These are phyloP conservation scores for Cutaneotrichosporon dermatis DNA, from an alignment of 1,284 basidiomycete species.

Conservation along the genomic window DNA sequence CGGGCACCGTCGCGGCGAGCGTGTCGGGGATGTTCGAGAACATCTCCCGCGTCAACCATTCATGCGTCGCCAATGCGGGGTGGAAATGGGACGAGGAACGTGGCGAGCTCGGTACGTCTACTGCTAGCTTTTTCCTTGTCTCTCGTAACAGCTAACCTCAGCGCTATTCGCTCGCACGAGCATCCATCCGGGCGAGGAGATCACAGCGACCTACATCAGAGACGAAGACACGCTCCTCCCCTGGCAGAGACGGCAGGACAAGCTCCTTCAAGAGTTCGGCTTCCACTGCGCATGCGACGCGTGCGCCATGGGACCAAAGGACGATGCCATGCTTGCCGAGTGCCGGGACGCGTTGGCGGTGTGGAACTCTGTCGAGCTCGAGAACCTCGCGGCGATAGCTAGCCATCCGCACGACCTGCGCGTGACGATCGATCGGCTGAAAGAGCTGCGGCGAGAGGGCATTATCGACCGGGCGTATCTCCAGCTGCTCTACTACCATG, in stretches of 20 bases:
- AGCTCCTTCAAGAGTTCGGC: background rate
- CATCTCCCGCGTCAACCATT: slow-evolving; percentile 27
- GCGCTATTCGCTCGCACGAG: slow-evolving; percentile 16
- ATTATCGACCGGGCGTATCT: background rate
- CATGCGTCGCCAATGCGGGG: slow-evolving; percentile 25
- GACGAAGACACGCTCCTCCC: background rate
- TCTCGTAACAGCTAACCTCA: background rate
- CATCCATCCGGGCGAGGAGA: slow-evolving; percentile 17
- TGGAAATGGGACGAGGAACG: slow-evolving; percentile 24
- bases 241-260: background rate
- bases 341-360: background rate
- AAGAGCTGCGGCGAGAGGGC: background rate
- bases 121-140: no score
- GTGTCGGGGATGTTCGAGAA: slow-evolving; percentile 21
- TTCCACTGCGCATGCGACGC: slow-evolving; percentile 7
- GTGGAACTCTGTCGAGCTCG: background rate
- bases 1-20: background rate
- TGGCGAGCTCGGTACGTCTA: slow-evolving; percentile 10
- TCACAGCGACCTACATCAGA: slow-evolving; percentile 20
- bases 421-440: background rate
- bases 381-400: background rate
- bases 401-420: background rate
- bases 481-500: background rate
- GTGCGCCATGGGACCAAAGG: background rate
- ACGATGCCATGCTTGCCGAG: background rate